phyloP scores from a whole-genome alignment of 169 alveolate species.

The Eimeria maxima region DNA sequence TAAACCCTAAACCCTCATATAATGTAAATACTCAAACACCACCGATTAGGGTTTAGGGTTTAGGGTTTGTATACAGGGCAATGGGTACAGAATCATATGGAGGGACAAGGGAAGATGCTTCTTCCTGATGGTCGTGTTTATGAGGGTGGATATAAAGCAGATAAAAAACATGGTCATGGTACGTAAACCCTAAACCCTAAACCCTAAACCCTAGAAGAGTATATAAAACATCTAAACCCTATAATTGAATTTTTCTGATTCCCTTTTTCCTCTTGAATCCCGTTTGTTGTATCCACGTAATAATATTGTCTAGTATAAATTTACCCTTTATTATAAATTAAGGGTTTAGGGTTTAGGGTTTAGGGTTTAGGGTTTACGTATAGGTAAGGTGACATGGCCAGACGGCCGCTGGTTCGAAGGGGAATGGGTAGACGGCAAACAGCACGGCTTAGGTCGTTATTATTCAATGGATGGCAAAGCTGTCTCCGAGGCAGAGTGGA shows the following conservation, averaged over 20 bases:
- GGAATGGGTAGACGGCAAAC: constrained; percentile 80
- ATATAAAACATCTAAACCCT: too few species aligned
- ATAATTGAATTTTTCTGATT: too few species aligned
- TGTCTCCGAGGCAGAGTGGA: constrained; percentile 7
- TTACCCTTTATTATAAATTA: too few species aligned
- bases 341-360: not conserved
- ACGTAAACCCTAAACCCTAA: constrained; percentile 43
- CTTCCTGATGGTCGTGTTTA: constrained; percentile 89
- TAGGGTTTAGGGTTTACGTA: not conserved
- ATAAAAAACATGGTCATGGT: constrained; percentile 90
- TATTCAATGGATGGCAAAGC: not conserved
- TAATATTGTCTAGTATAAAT: too few species aligned
- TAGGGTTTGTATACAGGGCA: constrained; percentile 83
- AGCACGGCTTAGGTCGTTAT: constrained; percentile 52
- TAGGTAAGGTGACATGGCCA: constrained; percentile 10
- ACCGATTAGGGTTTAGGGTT: constrained; percentile 79
- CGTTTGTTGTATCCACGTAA: too few species aligned
- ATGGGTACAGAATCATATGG: constrained; percentile 90
- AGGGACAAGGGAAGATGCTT: constrained; percentile 90
- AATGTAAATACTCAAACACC: constrained; percentile 47
- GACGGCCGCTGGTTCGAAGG: constrained; percentile 46
- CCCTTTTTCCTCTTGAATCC: not conserved
- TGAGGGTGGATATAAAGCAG: constrained; percentile 88
- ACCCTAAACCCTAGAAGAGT: not conserved
- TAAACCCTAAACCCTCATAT: too few species aligned